Evolutionary conservation across 306 rosid genomes (phyloP).

Genomic region (Dryas octopetala): DNA sequence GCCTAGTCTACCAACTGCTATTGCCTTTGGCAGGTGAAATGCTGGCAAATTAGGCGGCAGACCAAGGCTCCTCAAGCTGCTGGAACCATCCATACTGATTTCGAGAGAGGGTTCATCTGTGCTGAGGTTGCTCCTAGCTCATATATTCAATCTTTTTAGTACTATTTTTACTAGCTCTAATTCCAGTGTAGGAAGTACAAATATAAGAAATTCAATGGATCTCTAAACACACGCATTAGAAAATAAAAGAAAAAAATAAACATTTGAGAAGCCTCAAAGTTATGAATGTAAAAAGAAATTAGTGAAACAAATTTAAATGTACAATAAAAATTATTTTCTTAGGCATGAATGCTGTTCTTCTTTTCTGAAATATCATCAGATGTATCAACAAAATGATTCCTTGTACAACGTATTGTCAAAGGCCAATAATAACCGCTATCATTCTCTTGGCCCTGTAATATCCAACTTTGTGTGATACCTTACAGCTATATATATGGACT

Average conservation of each 20-base stretch:
- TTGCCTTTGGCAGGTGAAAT: conserved; percentile 70
- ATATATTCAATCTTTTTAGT: conserved; percentile 13
- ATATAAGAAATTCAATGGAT: neutral
- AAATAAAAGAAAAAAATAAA: neutral
- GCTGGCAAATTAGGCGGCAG: conserved; percentile 98
- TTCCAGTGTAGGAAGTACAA: neutral
- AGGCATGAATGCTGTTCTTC: neutral
- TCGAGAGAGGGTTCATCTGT: conserved; percentile 95
- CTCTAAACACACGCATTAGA: neutral
- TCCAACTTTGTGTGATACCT: neutral
- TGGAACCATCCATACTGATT: conserved; percentile 95
- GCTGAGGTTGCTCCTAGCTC: conserved; percentile 71
- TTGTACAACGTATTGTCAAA: neutral
- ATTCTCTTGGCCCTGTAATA: neutral
- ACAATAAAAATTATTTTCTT: neutral
- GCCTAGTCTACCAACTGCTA: neutral
- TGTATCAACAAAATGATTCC: neutral
- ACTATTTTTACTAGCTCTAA: neutral
- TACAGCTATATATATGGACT: neutral
- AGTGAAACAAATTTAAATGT: neutral
- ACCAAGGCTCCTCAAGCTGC: conserved; percentile 99
- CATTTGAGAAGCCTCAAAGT: neutral
- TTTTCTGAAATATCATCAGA: neutral
- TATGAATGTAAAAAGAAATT: neutral
- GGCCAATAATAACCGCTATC: neutral